Conservation (phyloP, 345 rosid genomes). For the Ailanthus altissimus region DNA sequence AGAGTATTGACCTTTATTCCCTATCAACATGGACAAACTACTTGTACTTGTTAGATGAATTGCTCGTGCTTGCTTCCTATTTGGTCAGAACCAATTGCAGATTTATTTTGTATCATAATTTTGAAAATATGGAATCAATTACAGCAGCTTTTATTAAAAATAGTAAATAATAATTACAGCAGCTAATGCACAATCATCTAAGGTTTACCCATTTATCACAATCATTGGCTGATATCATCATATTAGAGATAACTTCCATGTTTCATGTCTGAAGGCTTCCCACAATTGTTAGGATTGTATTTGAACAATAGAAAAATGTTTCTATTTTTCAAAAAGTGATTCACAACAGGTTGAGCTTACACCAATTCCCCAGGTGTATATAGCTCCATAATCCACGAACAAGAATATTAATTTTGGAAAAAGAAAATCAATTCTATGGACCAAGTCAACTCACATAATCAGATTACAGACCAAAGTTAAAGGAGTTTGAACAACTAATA, state of each 20-base stretch:
- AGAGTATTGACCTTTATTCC: background rate
- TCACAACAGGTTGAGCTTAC: background rate
- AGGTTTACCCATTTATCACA: background rate
- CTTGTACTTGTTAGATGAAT: background rate
- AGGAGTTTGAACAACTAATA: background rate
- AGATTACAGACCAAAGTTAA: background rate
- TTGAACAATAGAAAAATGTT: background rate
- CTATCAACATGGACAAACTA: background rate
- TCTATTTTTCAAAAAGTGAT: background rate
- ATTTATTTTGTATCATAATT: too few species aligned
- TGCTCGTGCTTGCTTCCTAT: too few species aligned
- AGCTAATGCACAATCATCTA: background rate
- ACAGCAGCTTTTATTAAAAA: too few species aligned
- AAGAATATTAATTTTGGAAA: background rate
- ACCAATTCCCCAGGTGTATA: background rate
- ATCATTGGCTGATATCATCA: slow-evolving; percentile 6
- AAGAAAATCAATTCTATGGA: background rate
- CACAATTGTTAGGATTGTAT: background rate
- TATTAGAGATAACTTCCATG: background rate
- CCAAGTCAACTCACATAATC: background rate
- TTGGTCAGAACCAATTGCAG: too few species aligned
- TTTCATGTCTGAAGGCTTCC: background rate
- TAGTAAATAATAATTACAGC: background rate
- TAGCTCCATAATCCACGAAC: background rate
- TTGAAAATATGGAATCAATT: too few species aligned